Evolutionary conservation across 2,329 filamentous ascomycete genomes (phyloP), one percentile per base, ranked within the genome.

Genomic region (Tolypocladium endophyticum): DNA sequence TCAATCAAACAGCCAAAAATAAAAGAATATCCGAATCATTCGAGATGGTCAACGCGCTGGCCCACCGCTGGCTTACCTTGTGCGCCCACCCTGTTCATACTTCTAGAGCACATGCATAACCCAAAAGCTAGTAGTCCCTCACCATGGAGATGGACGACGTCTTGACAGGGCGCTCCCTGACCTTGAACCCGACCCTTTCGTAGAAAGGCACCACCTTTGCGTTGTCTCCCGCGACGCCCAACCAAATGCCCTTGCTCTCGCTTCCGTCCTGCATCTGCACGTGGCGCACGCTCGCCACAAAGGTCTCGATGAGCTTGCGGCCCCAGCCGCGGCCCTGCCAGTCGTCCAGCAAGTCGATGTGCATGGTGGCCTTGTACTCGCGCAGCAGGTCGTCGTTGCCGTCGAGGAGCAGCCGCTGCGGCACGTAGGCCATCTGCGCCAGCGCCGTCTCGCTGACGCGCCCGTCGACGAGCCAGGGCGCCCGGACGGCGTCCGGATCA

Each of bases 131-230:
- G 56, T 59, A 60, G 59, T 77, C 75, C 64, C 67, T 72, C 59
- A 77, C 73, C 76, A 79, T 78, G 70, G 68, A 73, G 43, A 74
- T 72, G 52, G 70, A 70, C 30, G 70, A 73, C 52, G 69, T 71
- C 61, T 65, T 68, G 55, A 71, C 70, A 4, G 70, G 73, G 2
- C 72, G 71, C 6, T 70, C 68, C 62, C 71, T 66, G 11, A 77
- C 65, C 60, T 70, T 68, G 61, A 81, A 81, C 41, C 77, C 79
- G 61, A 77, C 63, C 67, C 67, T 74, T 67, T 80, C 74, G 63
- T 81, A 81, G 64, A 81, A 81, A 53, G 67, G 64, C 52, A 81
- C 74, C 18, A 81, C 79, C 69, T 76, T 75, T 7, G 63, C 69
- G 64, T 81, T 81, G 66, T 80, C 79, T 33, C 68, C 73, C 16